Base-by-base conservation (phyloP, 106 monocot genomes). In the Acorus calamus region DNA sequence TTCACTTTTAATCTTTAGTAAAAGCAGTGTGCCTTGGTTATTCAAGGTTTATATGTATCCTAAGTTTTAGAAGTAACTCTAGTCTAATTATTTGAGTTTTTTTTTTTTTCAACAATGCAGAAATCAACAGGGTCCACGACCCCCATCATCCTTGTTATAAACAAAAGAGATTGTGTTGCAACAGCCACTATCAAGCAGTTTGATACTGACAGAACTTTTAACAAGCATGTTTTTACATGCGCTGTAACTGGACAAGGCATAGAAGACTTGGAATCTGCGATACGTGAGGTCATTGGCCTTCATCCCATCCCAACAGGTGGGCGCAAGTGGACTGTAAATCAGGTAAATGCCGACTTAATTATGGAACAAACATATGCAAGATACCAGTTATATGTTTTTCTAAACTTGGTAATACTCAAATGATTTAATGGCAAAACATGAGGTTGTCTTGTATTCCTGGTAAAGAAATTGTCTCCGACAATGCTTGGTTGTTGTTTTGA, bases 211-310 rank as follows among this genome's bases (percentile, higher is more conserved):
- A 64, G 11, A 7, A 46, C 55, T 53, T 96, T 93, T 62, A 68
- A 13, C 11, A 87, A 77, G 61, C 60, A 64, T 73, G 82, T 96
- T n/a, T 57, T 59, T 12, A 87, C 90, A 41, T 84, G 86, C 70
- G 94, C 94, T 51, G 63, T 96, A 61, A 85, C 77, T 47, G 90
- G 94, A 55, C 66, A 82, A 75, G 94, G 94, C 43, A 82, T 96
- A 53, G 6, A 59, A 54, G 87, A 96, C 28, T 46, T 96, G 66
- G 93, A 89, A 74, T 83, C 63, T 49, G 93, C 86, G 4, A 75
- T 93, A n/a, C 49, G 86, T 43, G 85, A 93, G 49, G 76, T 86
- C 57, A 71, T 83, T 43, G 89, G 89, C 41, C 66, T 94, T n/a
- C 79, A 86, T 14, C 60, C 79, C 10, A 70, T 89, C 46, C 73